Conservation (phyloP, 768 basidiomycete genomes). For the Aureoboletus auriporus region DNA sequence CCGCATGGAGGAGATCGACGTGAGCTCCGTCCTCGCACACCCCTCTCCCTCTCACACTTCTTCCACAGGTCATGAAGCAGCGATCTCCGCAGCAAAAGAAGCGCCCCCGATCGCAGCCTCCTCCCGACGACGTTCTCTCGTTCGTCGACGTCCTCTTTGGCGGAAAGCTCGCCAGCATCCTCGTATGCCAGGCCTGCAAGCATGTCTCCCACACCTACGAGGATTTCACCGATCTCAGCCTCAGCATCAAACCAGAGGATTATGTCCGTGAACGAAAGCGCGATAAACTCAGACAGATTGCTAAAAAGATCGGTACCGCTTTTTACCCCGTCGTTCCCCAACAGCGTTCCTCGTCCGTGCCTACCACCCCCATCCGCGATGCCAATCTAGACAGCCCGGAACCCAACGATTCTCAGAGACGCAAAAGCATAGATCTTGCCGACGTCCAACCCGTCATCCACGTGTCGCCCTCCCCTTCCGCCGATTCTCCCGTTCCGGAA, state of each 20-base stretch:
- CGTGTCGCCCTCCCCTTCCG: not conserved
- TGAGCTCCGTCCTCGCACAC: conserved; percentile 30
- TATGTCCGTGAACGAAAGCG: conserved; percentile 70
- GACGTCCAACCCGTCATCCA: conserved; percentile 27
- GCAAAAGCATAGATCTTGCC: conserved; percentile 30
- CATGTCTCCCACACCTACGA: conserved; percentile 77
- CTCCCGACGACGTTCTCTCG: conserved; percentile 54
- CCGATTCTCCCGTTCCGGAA: conserved; percentile 13
- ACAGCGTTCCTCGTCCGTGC: conserved; percentile 58
- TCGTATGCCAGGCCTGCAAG: conserved; percentile 94
- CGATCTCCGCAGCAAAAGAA: conserved; percentile 44
- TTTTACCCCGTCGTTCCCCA: conserved; percentile 26
- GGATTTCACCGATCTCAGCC: conserved; percentile 90
- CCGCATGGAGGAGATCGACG: conserved; percentile 93
- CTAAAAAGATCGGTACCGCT: conserved; percentile 48
- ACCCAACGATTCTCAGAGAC: conserved; percentile 23
- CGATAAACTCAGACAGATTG: conserved; percentile 71
- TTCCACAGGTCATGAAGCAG: conserved; percentile 71
- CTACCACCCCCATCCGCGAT: conserved; percentile 35
- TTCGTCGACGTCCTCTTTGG: conserved; percentile 91
- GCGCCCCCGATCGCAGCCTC: conserved; percentile 12
- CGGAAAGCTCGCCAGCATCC: conserved; percentile 82
- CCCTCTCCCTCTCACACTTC: conserved; percentile 1
- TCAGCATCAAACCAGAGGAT: conserved; percentile 84
- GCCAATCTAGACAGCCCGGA: conserved; percentile 30